Evolutionary conservation across 257 asterid species (phyloP).

Genomic region (Forsythia suspensa): DNA sequence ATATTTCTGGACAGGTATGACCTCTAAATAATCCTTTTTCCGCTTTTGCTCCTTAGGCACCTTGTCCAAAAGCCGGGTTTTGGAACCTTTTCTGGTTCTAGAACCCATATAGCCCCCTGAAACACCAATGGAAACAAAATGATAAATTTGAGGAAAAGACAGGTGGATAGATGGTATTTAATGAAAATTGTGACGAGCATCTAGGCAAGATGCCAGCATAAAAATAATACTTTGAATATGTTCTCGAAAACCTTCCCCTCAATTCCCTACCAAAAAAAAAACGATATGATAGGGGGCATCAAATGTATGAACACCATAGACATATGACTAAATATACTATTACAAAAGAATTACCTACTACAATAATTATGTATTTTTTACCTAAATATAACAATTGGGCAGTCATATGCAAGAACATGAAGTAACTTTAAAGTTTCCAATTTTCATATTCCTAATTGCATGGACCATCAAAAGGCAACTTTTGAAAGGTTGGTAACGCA

Average conservation of each 20-base stretch:
- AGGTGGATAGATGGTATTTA: neutral
- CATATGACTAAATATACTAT: neutral
- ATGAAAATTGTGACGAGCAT: neutral
- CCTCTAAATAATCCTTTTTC: slow-evolving; percentile 70
- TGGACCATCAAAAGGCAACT: neutral
- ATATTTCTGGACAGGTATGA: slow-evolving; percentile 63
- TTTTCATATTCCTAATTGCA: neutral
- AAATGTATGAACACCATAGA: neutral
- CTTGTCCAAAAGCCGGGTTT: slow-evolving; percentile 48
- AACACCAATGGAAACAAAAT: neutral
- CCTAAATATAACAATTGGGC: neutral
- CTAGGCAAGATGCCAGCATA: slow-evolving; percentile 6
- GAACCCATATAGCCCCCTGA: slow-evolving; percentile 79
- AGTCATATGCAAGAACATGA: no score
- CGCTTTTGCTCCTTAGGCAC: slow-evolving; percentile 53
- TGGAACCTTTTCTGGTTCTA: slow-evolving; percentile 72
- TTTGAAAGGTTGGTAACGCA: no score
- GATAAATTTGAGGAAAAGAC: neutral
- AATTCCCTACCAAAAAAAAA: slow-evolving; percentile 3
- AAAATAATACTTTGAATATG: slow-evolving; percentile 16
- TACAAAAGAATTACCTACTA: neutral
- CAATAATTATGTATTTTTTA: neutral
- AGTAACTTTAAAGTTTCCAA: no score
- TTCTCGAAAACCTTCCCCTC: slow-evolving; percentile 1
- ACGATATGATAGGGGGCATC: neutral